A percentile compares a stretch with the other conserved stretches of the same genome.
Evolutionary conservation across 2,329 filamentous ascomycete genomes (phyloP).

Genomic region (Cercospora nicotianae): DNA sequence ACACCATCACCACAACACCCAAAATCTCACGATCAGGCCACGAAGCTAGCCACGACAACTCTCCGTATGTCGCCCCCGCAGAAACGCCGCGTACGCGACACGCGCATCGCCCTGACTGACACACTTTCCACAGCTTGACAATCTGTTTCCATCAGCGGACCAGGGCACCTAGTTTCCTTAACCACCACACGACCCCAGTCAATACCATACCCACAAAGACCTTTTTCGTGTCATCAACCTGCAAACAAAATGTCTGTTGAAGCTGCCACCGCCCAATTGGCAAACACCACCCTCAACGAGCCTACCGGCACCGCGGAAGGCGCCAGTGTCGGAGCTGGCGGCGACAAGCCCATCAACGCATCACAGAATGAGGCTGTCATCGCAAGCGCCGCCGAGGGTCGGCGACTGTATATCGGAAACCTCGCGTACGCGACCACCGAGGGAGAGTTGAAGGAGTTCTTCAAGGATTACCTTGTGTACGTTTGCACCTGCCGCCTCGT

Average conservation of each 20-base stretch:
- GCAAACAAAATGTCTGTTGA: conserved; percentile 84
- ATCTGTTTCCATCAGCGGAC: conserved; percentile 48
- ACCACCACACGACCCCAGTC: conserved; percentile 39
- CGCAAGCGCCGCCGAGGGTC: conserved; percentile 96
- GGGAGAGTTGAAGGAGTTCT: conserved; percentile 99
- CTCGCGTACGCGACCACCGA: conserved; percentile 99
- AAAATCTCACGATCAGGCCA: conserved; percentile 38
- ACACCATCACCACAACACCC: conserved; percentile 25
- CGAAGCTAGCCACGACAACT: conserved; percentile 54
- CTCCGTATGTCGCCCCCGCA: conserved; percentile 33
- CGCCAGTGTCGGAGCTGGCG: conserved; percentile 50
- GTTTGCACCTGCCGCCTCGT: conserved; percentile 47
- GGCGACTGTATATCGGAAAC: conserved; percentile 99
- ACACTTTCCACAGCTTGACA: conserved; percentile 45
- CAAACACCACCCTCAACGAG: conserved; percentile 64
- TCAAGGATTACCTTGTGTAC: conserved; percentile 99
- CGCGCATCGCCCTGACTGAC: conserved; percentile 17
- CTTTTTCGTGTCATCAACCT: conserved; percentile 57
- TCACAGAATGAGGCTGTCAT: conserved; percentile 86
- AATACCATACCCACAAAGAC: conserved; percentile 26
- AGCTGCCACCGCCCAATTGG: conserved; percentile 72
- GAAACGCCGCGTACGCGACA: conserved; percentile 4
- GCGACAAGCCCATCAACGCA: conserved; percentile 67
- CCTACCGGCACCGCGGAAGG: conserved; percentile 57
- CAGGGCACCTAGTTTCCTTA: conserved; percentile 42